phyloP scores from a whole-genome alignment of 2,329 filamentous ascomycete genomes.

The Penicillium freii region DNA sequence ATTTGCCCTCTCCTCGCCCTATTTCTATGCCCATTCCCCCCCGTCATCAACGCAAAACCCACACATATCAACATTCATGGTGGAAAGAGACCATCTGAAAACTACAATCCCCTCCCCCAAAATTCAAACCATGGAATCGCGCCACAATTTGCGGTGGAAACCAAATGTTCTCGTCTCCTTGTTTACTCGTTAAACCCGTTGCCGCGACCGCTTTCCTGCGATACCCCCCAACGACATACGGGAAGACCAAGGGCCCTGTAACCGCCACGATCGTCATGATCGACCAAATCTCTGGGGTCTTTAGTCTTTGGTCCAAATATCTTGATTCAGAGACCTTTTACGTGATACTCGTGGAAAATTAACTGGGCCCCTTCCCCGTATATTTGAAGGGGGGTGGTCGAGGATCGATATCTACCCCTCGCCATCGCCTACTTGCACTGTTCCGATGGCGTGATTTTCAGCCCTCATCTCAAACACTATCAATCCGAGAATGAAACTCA shows the following conservation, averaged over 20 bases:
- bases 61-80: constrained; percentile 15
- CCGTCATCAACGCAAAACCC: constrained; percentile 15
- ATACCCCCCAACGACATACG: constrained; percentile 12
- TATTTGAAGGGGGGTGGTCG: not conserved
- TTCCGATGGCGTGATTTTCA: constrained; percentile 25
- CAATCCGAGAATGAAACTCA: not conserved
- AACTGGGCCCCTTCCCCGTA: constrained; percentile 6
- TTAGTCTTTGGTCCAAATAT: not conserved
- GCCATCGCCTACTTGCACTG: constrained; percentile 19
- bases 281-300: not conserved
- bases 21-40: not conserved
- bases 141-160: not conserved
- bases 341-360: constrained; percentile 3
- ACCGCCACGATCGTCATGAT: constrained; percentile 17
- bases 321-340: not conserved
- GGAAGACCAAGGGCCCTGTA: constrained; percentile 9
- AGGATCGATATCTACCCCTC: constrained; percentile 22
- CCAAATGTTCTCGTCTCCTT: constrained; percentile 11
- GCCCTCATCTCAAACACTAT: constrained; percentile 8
- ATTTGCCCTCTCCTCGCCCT: constrained; percentile 8
- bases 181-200: constrained; percentile 23
- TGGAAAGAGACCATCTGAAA: not conserved
- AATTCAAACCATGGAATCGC: constrained; percentile 6
- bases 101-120: not conserved
- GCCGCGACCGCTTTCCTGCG: constrained; percentile 26